Percentiles rank a stretch among this genome's conserved stretches.
phyloP scores from a whole-genome alignment of 2,329 filamentous ascomycete genomes.

The Arthrobotrys iridis region DNA sequence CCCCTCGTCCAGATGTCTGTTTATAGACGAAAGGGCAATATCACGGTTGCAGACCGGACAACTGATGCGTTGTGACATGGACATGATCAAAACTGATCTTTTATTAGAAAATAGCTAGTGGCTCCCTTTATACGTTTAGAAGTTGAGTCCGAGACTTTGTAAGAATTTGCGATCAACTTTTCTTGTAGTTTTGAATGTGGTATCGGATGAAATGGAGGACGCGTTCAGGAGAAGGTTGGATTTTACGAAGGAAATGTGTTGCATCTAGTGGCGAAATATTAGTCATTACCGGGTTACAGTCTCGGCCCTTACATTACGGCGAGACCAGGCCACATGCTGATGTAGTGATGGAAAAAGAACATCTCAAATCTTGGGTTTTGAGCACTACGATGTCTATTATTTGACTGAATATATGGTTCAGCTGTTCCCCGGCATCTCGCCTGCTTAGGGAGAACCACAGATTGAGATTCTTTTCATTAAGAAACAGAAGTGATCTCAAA shows the following conservation, averaged over 20 bases:
- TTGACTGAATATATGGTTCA: conserved; percentile 9
- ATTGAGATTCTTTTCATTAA: conserved; percentile 52
- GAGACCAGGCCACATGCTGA: too few species aligned
- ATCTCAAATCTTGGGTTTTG: too few species aligned
- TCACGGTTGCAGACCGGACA: conserved; percentile 83
- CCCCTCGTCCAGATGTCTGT: conserved; percentile 86
- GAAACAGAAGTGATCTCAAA: conserved; percentile 49
- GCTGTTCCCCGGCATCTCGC: conserved; percentile 36
- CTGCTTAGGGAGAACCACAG: conserved; percentile 26
- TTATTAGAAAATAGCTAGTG: neutral
- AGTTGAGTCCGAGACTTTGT: neutral
- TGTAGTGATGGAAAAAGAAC: too few species aligned
- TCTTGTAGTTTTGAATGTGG: conserved; percentile 7
- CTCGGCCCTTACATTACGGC: too few species aligned
- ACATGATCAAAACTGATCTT: conserved; percentile 9
- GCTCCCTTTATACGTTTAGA: neutral
- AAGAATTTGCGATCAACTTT: neutral
- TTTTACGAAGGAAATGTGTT: conserved; percentile 45
- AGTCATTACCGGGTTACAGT: conserved; percentile 13
- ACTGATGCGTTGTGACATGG: conserved; percentile 43
- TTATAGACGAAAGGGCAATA: conserved; percentile 80
- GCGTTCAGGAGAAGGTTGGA: conserved; percentile 54
- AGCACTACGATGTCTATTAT: too few species aligned
- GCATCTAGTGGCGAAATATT: conserved; percentile 23
- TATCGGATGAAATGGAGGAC: conserved; percentile 18